A percentile compares a stretch with the other conserved stretches of the same genome.
Evolutionary conservation across 306 rosid genomes (phyloP).

Genomic region (Fagus crenata): DNA sequence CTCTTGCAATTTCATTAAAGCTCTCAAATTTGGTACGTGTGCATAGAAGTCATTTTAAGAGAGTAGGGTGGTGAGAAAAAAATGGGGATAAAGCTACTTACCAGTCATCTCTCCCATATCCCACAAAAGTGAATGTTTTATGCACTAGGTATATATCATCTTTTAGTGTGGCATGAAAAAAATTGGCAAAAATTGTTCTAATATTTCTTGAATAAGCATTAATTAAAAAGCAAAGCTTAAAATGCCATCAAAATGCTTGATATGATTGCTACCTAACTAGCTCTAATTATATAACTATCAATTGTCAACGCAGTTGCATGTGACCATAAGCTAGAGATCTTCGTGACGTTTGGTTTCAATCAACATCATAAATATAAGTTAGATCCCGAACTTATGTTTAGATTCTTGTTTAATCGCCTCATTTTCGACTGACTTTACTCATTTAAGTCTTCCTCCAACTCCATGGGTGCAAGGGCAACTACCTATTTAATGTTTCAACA

Average conservation of each 20-base stretch:
- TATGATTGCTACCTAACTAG: slow-evolving; percentile 6
- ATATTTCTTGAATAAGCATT: neutral
- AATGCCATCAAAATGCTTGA: neutral
- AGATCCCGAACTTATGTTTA: slow-evolving; percentile 13
- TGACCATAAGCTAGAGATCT: slow-evolving; percentile 11
- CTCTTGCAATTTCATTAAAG: neutral
- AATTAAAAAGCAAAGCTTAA: neutral
- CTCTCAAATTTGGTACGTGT: neutral
- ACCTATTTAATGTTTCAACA: neutral
- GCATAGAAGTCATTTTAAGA: neutral
- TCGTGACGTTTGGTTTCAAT: slow-evolving; percentile 40
- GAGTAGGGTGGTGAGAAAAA: no score
- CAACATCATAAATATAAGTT: slow-evolving; percentile 35
- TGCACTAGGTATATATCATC: no score
- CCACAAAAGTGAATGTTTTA: no score
- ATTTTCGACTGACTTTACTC: slow-evolving; percentile 30
- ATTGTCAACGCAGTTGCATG: slow-evolving; percentile 11
- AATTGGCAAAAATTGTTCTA: neutral
- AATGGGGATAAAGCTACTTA: no score
- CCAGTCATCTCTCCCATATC: no score
- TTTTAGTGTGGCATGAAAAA: neutral
- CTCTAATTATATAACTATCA: neutral
- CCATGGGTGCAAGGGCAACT: neutral
- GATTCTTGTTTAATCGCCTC: slow-evolving; percentile 21
- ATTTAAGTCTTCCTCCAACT: neutral